Evolutionary conservation across 2,329 filamentous ascomycete species (phyloP).

Genomic region (Colletotrichum costaricense): DNA sequence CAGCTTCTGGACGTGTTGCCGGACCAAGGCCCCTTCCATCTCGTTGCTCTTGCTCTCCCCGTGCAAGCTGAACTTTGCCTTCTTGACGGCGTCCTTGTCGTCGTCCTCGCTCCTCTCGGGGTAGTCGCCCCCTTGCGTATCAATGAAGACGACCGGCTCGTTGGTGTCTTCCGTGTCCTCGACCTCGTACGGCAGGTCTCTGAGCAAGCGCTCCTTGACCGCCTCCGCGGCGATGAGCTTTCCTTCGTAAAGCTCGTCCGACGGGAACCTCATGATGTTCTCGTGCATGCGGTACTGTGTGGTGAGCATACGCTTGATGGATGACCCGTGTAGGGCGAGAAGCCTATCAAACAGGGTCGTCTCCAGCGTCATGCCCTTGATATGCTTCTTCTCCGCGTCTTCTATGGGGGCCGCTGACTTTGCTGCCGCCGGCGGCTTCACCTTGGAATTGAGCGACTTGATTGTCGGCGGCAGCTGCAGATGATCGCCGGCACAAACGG

Average conservation of each 20-base stretch:
- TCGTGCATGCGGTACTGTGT: conserved; percentile 99
- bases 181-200: conserved; percentile 81
- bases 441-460: conserved; percentile 76
- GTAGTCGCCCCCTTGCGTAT: conserved; percentile 95
- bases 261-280: conserved; percentile 94
- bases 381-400: conserved; percentile 49
- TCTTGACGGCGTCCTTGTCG: conserved; percentile 59
- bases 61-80: conserved; percentile 56
- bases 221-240: conserved; percentile 83
- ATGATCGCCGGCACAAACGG: conserved; percentile 93
- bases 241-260: conserved; percentile 85
- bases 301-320: conserved; percentile 94
- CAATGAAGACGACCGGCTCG: conserved; percentile 91
- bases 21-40: conserved; percentile 86
- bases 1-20: conserved; percentile 79
- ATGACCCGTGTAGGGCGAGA: conserved; percentile 80
- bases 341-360: conserved; percentile 94
- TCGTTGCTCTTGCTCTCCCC: conserved; percentile 88
- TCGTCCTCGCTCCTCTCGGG: conserved; percentile 84
- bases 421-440: conserved; percentile 41
- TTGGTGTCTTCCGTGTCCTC: conserved; percentile 85
- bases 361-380: conserved; percentile 75
- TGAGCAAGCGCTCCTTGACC: conserved; percentile 81
- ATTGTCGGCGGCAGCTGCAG: conserved; percentile 94
- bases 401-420: conserved; percentile 37